These are phyloP conservation scores for Aspergillus sclerotioniger DNA, from an alignment of 495 filamentous ascomycete species.

Conservation along the genomic window DNA sequence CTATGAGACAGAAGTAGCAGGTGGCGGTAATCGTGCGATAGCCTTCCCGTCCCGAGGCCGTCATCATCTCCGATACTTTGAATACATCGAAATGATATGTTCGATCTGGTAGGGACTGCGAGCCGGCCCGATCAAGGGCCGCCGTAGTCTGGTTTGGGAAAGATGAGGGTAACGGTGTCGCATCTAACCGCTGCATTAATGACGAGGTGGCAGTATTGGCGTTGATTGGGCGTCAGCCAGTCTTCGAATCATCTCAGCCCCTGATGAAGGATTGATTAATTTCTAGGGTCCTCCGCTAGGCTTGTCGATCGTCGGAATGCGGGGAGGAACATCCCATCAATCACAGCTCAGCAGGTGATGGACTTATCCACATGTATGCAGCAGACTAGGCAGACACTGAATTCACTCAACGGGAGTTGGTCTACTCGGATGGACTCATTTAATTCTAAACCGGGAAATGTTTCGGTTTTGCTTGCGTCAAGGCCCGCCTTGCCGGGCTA, in stretches of 20 bases:
- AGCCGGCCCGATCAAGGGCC: background rate
- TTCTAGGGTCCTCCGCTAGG: conserved; percentile 18
- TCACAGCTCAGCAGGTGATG: conserved; percentile 4
- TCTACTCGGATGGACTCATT: background rate
- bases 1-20: background rate
- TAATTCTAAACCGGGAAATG: background rate
- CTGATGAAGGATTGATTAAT: conserved; percentile 23
- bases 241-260: conserved; percentile 19
- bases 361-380: background rate
- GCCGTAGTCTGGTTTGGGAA: background rate
- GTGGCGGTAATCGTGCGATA: background rate
- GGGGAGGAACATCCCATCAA: conserved; percentile 22
- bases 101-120: background rate
- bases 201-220: conserved; percentile 16
- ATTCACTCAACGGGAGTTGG: background rate
- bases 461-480: background rate
- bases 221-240: conserved; percentile 19
- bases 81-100: background rate
- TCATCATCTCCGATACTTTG: background rate
- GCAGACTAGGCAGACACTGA: background rate
- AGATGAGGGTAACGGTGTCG: conserved; percentile 3
- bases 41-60: background rate
- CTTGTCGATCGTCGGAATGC: conserved; percentile 23
- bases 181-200: conserved; percentile 6
- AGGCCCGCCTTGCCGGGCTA: background rate